Evolutionary conservation across 805 yeast genomes (phyloP), one percentile per base, ranked within the genome.

Genomic region (Metschnikowia gruessii): DNA sequence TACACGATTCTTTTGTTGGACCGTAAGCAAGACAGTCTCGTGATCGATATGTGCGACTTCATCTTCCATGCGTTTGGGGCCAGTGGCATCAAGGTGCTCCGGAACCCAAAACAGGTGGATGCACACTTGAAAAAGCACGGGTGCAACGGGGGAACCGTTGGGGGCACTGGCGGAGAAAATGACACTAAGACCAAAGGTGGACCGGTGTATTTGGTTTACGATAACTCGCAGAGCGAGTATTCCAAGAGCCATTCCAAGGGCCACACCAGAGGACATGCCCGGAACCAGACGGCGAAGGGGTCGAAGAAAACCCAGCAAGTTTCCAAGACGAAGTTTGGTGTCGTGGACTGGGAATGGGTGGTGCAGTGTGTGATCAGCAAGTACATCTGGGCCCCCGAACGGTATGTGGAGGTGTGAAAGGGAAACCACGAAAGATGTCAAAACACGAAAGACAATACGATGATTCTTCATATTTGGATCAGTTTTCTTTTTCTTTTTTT

Each of bases 301-400:
- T 24, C 15, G 39, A 24, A 18, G 28, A 42, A 33, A 28, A 18
- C n/a, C 34, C 11, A 16, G 34, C 11, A 15, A 17, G 8, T 17
- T 4, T 16, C 43, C n/a, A 39, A 42, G 9, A 17, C 37, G 19
- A 29, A 28, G 32, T 64, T 36, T 57, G 65, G 53, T 33, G 52
- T 76, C 3, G 65, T 80, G 10, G 68, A 75, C 55, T 80, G 85
- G 85, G 86, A 82, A 56, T 82, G 87, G 87, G 69, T 81, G 1
- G 84, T 81, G 1, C 86, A 82, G 49, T 78, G 84, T 62, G 69
- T 80, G 13, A 80, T 82, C 21, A 63, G 70, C 48, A 62, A 62
- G 18, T 52, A 59, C 49, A 59, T 68, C 17, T 67, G 73, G 73
- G 55, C 50, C 3, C 58, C 62, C 4, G 49, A 54, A 3, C 35